These are phyloP conservation scores for Vaccinium corymbosum DNA, from an alignment of 148 eudicot genomes.

Conservation along the genomic window DNA sequence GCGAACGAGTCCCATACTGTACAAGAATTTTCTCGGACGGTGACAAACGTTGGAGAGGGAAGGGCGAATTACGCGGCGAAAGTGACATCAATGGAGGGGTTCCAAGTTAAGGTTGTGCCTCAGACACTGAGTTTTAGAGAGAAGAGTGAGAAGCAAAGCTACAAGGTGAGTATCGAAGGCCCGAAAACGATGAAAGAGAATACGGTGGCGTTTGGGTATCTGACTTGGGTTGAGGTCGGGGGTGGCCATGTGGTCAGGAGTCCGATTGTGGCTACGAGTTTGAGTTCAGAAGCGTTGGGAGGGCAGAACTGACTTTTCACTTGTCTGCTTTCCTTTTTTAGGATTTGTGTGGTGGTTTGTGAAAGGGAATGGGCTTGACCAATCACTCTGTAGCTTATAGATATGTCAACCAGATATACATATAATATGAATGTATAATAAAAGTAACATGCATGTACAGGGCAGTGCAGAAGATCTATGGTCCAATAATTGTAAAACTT, in stretches of 20 bases:
- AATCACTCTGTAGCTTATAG: neutral
- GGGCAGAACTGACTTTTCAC: neutral
- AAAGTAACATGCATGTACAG: too few relatives aligned
- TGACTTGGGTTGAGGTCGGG: constrained; percentile 36
- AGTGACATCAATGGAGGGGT: constrained; percentile 17
- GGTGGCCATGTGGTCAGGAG: constrained; percentile 44
- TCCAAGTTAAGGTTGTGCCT: constrained; percentile 28
- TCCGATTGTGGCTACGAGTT: constrained; percentile 38
- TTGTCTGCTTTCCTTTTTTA: neutral
- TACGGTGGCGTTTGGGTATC: constrained; percentile 26
- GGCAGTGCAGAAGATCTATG: too few relatives aligned
- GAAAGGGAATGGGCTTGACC: neutral
- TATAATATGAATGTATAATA: too few relatives aligned
- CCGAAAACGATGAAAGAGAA: constrained; percentile 13
- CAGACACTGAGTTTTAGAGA: constrained; percentile 25
- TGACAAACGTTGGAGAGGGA: constrained; percentile 35
- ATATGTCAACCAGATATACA: neutral
- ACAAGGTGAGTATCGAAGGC: constrained; percentile 27
- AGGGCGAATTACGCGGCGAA: constrained; percentile 21
- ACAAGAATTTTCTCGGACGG: constrained; percentile 24
- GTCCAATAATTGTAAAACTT: too few relatives aligned
- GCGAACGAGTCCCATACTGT: neutral
- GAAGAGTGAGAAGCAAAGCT: constrained; percentile 38
- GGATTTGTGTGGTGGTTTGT: neutral
- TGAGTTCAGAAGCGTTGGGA: constrained; percentile 7